Conservation (phyloP, 23 red algal genomes). For the Pyropia yezoensis region DNA sequence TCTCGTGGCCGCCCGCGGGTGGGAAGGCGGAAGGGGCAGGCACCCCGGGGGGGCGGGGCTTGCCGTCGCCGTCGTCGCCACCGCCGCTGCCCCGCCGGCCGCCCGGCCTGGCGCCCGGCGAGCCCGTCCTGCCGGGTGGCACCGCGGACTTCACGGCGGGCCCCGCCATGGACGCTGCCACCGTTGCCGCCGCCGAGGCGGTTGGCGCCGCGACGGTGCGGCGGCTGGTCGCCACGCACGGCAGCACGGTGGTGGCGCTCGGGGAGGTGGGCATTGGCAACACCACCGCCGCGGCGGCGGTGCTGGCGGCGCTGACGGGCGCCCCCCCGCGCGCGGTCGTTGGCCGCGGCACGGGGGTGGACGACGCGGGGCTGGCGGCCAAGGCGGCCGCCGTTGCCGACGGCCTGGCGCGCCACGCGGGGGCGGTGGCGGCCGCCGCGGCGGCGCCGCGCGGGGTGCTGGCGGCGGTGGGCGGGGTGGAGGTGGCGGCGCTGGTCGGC, state of each 20-base stretch:
- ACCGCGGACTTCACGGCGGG: too few relatives aligned
- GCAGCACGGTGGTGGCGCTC: neutral
- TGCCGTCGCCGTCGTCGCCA: too few relatives aligned
- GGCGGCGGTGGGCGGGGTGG: neutral
- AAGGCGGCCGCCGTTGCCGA: neutral
- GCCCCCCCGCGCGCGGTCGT: neutral
- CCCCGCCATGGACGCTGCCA: too few relatives aligned
- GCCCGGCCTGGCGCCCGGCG: too few relatives aligned
- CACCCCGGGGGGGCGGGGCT: too few relatives aligned
- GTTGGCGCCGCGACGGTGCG: too few relatives aligned
- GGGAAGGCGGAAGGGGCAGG: too few relatives aligned
- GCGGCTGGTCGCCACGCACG: too few relatives aligned
- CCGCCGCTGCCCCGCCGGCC: too few relatives aligned
- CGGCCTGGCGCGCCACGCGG: neutral
- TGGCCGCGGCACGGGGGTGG: neutral
- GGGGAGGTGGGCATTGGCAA: constrained; percentile 7
- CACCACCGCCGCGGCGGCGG: neutral
- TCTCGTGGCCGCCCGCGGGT: too few relatives aligned
- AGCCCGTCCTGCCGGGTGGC: too few relatives aligned
- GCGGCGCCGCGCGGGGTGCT: neutral
- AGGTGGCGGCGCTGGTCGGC: neutral
- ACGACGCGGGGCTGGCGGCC: neutral
- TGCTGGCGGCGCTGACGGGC: neutral
- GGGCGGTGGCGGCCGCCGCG: neutral
- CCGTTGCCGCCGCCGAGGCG: too few relatives aligned